Conservation (phyloP, 139 green algal genomes). For the Tetraselmis striata region DNA sequence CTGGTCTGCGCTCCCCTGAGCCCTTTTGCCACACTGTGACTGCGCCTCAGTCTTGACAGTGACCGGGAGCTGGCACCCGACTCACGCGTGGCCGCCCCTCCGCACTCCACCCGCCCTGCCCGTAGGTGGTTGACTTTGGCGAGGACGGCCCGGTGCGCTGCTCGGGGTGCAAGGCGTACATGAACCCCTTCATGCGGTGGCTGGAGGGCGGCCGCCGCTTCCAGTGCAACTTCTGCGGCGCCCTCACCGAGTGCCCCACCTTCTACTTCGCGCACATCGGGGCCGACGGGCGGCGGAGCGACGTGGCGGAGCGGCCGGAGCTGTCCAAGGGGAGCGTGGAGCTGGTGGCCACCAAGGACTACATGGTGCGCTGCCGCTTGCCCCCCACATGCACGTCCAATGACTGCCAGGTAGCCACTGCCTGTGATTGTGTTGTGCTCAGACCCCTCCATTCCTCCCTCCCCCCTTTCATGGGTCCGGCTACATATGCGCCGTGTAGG, state of each 20-base stretch:
- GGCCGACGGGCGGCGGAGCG: conserved; percentile 51
- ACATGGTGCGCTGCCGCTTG: conserved; percentile 50
- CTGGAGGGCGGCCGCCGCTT: conserved; percentile 50
- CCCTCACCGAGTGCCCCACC: conserved; percentile 48
- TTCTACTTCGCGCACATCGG: conserved; percentile 69
- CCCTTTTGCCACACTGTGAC: too few relatives aligned
- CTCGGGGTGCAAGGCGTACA: conserved; percentile 79
- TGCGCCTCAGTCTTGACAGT: too few relatives aligned
- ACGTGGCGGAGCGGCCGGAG: conserved; percentile 62
- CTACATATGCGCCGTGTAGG: too few relatives aligned
- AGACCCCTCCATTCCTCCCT: too few relatives aligned
- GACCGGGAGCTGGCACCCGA: too few relatives aligned
- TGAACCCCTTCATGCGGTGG: conserved; percentile 81
- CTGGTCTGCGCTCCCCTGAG: too few relatives aligned
- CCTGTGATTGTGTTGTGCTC: too few relatives aligned
- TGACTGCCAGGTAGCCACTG: not conserved
- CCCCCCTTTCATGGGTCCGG: too few relatives aligned
- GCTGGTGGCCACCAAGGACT: conserved; percentile 55
- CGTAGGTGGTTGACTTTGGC: conserved; percentile 61
- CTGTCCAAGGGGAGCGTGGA: conserved; percentile 67
- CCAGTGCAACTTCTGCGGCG: conserved; percentile 74
- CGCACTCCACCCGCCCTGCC: too few relatives aligned
- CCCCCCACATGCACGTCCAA: too few relatives aligned
- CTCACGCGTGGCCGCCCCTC: too few relatives aligned
- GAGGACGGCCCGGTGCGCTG: conserved; percentile 70